Evolutionary conservation across 352 stramenopile species (phyloP), one percentile per base, ranked within the genome.

Genomic region (Pythium oligandrum): DNA sequence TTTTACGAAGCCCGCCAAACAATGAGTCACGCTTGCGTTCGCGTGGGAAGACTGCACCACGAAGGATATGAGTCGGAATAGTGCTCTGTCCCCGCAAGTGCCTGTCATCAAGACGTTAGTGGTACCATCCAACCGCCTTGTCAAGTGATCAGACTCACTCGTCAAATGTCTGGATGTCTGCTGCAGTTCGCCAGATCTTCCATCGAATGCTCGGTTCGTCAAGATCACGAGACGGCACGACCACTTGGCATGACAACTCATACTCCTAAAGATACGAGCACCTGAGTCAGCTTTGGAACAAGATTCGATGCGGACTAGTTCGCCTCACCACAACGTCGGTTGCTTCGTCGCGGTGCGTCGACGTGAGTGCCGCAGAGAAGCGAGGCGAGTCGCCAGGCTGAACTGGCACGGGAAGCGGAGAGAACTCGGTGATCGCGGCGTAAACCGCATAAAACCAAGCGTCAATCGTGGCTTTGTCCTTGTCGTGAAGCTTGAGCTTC

Each of bases 381-480:
- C 70, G 68, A 51, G 64, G 63, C 32, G 63, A 65, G 6, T 75
- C 66, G n/a, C 69, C 56, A 42, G 78, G 61, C 32, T 50, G 71
- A 44, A 53, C 56, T 4, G 62, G 66, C 50, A 89, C 76, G 26
- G 67, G 59, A 12, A 78, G 57, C 1, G 71, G 75, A 56, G 68
- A 50, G 51, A 75, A 78, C 60, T 90, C 74, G 6, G 81, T 86
- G 55, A 88, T 88, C 8, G 78, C 71, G 37, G 71, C 70, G 60
- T 92, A 92, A 43, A 90, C 73, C 3, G 76, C 78, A 35, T 79
- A 76, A 65, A 92, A 92, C 81, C 81, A 92, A 33, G 78, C 81
- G 43, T 92, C 81, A 0, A 70, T 87, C 10, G 77, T 90, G 36
- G 73, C 74, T 49, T 86, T 86, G 65, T 92, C 81, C 50, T 75